Evolutionary conservation across 495 filamentous ascomycete species (phyloP).

Genomic region (Tuber magnatum): DNA sequence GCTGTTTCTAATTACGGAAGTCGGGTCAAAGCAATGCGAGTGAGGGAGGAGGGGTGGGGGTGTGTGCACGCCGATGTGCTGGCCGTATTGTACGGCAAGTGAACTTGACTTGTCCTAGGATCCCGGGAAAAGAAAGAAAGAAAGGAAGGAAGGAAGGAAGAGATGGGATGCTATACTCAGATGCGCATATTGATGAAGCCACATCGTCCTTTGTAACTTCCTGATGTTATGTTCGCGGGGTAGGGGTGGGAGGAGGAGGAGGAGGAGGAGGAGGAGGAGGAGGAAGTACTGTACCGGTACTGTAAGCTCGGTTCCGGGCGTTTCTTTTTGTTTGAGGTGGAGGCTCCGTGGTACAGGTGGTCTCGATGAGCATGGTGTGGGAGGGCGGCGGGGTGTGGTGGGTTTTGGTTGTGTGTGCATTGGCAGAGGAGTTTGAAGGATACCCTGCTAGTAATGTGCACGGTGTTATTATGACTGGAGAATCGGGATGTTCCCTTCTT

Average conservation of each 20-base stretch:
- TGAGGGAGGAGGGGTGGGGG: not conserved
- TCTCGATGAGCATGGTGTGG: not conserved
- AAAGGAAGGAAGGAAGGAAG: not conserved
- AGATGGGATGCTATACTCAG: not conserved
- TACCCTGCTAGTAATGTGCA: not conserved
- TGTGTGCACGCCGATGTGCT: not conserved
- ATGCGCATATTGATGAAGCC: not conserved
- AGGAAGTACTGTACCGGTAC: no score
- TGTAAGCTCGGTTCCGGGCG: not conserved
- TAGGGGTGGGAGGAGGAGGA: not conserved
- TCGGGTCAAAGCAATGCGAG: not conserved
- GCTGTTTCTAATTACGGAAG: slow-evolving; percentile 4
- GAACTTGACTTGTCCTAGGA: not conserved
- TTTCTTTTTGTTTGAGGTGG: not conserved
- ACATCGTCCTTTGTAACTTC: slow-evolving; percentile 1
- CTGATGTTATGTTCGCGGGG: not conserved
- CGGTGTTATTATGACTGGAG: not conserved
- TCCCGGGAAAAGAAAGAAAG: not conserved
- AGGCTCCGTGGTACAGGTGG: not conserved
- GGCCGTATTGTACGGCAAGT: not conserved
- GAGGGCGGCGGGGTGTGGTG: not conserved
- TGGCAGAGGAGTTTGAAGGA: not conserved
- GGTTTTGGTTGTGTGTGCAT: not conserved
- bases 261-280: not conserved
- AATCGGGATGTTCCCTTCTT: not conserved